phyloP scores from a whole-genome alignment of 1,284 basidiomycete genomes.

The Hypsizygus ulmarius region DNA sequence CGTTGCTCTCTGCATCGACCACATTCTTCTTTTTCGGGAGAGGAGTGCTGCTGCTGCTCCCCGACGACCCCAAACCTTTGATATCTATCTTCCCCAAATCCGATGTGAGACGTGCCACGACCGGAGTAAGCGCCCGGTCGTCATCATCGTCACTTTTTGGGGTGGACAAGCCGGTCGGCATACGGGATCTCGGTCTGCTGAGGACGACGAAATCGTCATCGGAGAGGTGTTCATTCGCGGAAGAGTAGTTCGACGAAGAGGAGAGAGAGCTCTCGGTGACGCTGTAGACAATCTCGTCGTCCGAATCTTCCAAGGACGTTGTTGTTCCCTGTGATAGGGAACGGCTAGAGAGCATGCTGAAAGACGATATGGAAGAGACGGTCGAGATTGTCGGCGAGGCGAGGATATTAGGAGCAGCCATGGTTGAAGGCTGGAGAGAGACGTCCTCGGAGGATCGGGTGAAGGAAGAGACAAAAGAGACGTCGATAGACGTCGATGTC shows the following conservation, averaged over 20 bases:
- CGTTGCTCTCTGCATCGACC: background rate
- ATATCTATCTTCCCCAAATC: conserved; percentile 12
- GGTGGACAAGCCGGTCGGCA: conserved; percentile 18
- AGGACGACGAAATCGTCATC: conserved; percentile 47
- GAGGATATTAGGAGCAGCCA: conserved; percentile 8
- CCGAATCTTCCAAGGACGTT: conserved; percentile 31
- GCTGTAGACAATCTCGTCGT: conserved; percentile 59
- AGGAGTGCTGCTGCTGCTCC: background rate
- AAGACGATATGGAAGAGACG: conserved; percentile 10
- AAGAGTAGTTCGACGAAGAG: conserved; percentile 23
- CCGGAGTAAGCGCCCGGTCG: conserved; percentile 10
- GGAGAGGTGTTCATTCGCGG: conserved; percentile 24
- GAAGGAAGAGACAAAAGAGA: background rate
- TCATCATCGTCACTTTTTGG: conserved; percentile 14
- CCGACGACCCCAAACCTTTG: background rate
- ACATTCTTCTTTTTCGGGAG: background rate
- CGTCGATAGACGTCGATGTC: too few relatives aligned
- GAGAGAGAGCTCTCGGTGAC: conserved; percentile 30
- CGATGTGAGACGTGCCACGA: conserved; percentile 9
- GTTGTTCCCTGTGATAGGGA: background rate
- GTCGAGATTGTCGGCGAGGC: conserved; percentile 9
- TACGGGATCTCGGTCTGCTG: conserved; percentile 28
- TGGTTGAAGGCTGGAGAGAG: conserved; percentile 1
- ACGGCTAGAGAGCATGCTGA: conserved; percentile 20
- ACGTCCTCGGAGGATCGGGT: conserved; percentile 3